Evolutionary conservation across 768 basidiomycete species (phyloP).

Genomic region (Paxillus involutus): DNA sequence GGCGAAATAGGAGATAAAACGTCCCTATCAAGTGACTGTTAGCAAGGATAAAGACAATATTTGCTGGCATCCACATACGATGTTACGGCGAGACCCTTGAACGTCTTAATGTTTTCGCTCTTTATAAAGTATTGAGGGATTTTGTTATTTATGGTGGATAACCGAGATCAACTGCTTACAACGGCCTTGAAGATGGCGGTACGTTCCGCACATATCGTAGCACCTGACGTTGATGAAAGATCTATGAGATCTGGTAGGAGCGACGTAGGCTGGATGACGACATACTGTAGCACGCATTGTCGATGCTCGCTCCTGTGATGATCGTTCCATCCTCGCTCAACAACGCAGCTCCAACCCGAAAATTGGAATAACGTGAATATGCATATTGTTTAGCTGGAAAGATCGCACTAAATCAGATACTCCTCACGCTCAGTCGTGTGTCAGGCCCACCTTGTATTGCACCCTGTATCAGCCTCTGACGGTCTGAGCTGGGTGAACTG

Average conservation of each 20-base stretch:
- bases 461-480: too few species aligned
- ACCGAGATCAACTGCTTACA: constrained; percentile 45
- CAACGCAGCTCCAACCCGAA: constrained; percentile 89
- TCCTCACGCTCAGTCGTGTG: too few species aligned
- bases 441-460: constrained; percentile 45
- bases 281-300: constrained; percentile 92
- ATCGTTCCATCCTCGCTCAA: constrained; percentile 67
- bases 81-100: constrained; percentile 77
- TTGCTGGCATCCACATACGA: constrained; percentile 47
- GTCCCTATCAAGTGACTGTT: constrained; percentile 47
- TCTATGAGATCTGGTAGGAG: neutral
- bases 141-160: too few species aligned
- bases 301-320: constrained; percentile 87
- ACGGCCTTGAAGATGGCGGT: constrained; percentile 95
- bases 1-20: constrained; percentile 70
- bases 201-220: constrained; percentile 90
- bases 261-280: neutral
- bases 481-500: too few species aligned
- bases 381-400: constrained; percentile 62
- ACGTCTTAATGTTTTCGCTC: constrained; percentile 77
- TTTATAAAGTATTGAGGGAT: constrained; percentile 23
- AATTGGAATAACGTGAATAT: constrained; percentile 87
- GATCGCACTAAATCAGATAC: neutral
- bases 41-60: neutral
- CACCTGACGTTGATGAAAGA: constrained; percentile 49